Conservation (phyloP, 1,284 basidiomycete genomes). For the Serendipita sp. region DNA sequence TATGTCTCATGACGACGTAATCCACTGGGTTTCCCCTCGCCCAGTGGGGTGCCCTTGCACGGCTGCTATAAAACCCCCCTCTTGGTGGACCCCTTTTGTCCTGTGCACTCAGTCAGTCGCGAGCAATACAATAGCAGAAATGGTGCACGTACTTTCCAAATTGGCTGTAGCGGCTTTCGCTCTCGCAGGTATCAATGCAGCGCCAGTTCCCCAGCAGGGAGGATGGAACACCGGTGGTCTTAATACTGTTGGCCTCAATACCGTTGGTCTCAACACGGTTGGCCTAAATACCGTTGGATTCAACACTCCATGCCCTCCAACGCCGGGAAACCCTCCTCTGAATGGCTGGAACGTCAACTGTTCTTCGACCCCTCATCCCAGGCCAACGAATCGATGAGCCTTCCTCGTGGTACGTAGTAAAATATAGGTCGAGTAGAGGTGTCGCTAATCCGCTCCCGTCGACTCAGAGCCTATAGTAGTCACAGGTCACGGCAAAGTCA, state of each 20-base stretch:
- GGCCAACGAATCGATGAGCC: too few relatives aligned
- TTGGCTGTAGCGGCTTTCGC: constrained; percentile 7
- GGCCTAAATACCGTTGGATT: not conserved
- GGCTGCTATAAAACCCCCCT: constrained; percentile 26
- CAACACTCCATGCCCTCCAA: not conserved
- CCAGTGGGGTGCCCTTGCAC: constrained; percentile 15
- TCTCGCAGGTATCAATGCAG: not conserved
- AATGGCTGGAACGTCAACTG: not conserved
- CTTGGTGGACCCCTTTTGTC: constrained; percentile 4
- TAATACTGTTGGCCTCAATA: constrained; percentile 1
- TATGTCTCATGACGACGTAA: too few relatives aligned
- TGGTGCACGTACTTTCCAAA: constrained; percentile 15
- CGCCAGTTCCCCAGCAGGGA: not conserved
- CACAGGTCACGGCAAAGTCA: too few relatives aligned
- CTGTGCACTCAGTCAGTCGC: not conserved
- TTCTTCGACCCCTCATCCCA: too few relatives aligned
- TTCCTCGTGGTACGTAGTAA: too few relatives aligned
- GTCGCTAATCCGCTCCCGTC: not conserved
- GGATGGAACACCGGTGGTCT: not conserved
- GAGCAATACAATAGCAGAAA: not conserved
- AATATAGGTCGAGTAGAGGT: too few relatives aligned
- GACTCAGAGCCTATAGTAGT: too few relatives aligned
- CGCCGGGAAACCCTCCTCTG: not conserved
- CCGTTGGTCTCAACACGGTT: not conserved
- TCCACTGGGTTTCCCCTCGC: too few relatives aligned